A percentile compares a stretch with the other conserved stretches of the same genome.
These are phyloP conservation scores for Solanum aculeatissimum DNA, from an alignment of 305 asterid species.

Conservation along the genomic window DNA sequence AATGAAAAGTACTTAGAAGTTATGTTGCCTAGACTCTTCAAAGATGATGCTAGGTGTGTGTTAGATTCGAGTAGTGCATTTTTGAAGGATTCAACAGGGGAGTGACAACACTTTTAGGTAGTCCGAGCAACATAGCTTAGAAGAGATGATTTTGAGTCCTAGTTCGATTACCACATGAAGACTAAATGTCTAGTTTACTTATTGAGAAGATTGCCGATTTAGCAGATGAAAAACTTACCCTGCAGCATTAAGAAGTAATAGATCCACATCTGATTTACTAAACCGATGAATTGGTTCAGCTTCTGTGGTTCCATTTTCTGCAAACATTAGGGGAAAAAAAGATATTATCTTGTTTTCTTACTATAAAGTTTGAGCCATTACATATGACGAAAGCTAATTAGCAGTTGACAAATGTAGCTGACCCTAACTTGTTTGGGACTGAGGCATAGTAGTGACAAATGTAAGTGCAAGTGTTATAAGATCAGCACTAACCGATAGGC, in stretches of 20 bases:
- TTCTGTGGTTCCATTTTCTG: constrained; percentile 49
- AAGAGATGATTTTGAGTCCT: background rate
- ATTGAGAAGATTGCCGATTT: background rate
- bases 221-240: constrained; percentile 28
- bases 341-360: background rate
- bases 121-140: background rate
- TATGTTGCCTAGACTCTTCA: background rate
- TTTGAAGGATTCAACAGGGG: background rate
- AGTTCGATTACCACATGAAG: background rate
- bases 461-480: background rate
- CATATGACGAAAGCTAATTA: background rate
- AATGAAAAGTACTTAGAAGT: background rate
- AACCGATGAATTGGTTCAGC: constrained; percentile 38
- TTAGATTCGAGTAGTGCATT: background rate
- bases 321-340: background rate
- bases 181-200: background rate
- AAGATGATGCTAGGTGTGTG: background rate
- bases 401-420: background rate
- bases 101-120: background rate
- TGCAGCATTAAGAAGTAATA: constrained; percentile 46
- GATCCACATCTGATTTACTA: constrained; percentile 58
- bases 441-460: background rate
- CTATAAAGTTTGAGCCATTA: background rate
- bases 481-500: constrained; percentile 28
- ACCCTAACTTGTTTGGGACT: background rate